Conservation (phyloP, 2,329 filamentous ascomycete genomes). For the Drechslerella stenobrocha region DNA sequence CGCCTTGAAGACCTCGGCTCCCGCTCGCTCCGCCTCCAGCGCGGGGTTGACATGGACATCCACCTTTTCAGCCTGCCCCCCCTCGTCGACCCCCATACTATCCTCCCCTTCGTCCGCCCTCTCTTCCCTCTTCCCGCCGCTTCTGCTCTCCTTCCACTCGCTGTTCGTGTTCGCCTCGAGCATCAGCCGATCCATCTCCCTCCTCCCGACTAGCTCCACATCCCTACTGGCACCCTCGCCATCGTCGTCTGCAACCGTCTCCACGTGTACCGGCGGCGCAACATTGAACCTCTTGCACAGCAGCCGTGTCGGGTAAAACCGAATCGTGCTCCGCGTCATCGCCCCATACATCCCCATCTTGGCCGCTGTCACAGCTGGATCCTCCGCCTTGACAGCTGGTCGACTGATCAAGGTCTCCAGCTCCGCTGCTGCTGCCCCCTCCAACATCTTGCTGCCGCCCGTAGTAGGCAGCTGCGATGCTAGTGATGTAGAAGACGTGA, state of each 20-base stretch:
- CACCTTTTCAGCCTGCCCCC: conserved; percentile 4
- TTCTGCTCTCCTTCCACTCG: conserved; percentile 26
- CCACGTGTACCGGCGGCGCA: conserved; percentile 71
- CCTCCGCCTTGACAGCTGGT: conserved; percentile 64
- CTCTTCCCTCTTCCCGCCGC: conserved; percentile 49
- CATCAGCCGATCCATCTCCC: conserved; percentile 48
- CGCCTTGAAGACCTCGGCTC: conserved; percentile 82
- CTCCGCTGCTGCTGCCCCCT: conserved; percentile 18
- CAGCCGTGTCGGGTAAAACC: conserved; percentile 78
- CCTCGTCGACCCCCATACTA: conserved; percentile 14
- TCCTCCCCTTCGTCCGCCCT: conserved; percentile 52
- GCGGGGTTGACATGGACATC: conserved; percentile 23
- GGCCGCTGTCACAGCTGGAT: conserved; percentile 83
- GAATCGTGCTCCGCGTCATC: conserved; percentile 72
- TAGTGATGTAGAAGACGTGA: conserved; percentile 70
- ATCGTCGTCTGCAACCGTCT: conserved; percentile 59
- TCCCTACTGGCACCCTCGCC: conserved; percentile 63
- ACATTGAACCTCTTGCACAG: conserved; percentile 96
- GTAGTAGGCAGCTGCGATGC: conserved; percentile 53
- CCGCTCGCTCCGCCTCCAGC: conserved; percentile 69
- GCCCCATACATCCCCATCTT: conserved; percentile 89
- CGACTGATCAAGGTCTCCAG: conserved; percentile 57
- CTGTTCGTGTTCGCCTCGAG: conserved; percentile 44
- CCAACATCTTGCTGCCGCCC: conserved; percentile 49
- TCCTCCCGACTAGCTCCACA: conserved; percentile 60